Conservation (phyloP, 345 rosid genomes). For the Arabis hirsuta region DNA sequence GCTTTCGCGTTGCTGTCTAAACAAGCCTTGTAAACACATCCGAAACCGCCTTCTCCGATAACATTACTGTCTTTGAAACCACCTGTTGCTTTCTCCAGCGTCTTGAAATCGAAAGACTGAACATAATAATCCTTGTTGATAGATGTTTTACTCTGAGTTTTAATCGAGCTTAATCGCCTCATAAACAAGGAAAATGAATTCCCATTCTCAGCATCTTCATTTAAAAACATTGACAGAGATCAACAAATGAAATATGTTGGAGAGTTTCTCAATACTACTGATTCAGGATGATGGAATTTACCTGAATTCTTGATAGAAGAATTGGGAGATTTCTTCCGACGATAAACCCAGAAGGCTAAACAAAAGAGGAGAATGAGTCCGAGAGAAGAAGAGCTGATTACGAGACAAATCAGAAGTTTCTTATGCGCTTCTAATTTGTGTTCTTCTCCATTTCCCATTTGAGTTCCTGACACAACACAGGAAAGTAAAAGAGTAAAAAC, state of each 20-base stretch:
- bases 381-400: constrained; percentile 61
- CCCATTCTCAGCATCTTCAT: constrained; percentile 55
- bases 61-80: constrained; percentile 68
- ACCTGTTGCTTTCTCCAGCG: constrained; percentile 71
- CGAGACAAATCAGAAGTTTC: constrained; percentile 56
- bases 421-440: constrained; percentile 48
- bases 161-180: constrained; percentile 27
- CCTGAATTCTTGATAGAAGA: constrained; percentile 54
- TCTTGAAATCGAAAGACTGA: constrained; percentile 55
- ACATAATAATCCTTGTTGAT: constrained; percentile 48
- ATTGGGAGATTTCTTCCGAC: constrained; percentile 45
- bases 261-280: too few species aligned
- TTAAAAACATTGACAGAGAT: constrained; percentile 11
- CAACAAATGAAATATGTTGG: neutral
- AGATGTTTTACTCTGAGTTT: constrained; percentile 34
- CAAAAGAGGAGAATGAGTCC: constrained; percentile 17
- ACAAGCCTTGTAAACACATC: constrained; percentile 77
- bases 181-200: constrained; percentile 30
- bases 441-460: constrained; percentile 48
- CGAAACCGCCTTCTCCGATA: constrained; percentile 87
- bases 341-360: constrained; percentile 29
- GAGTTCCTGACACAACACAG: constrained; percentile 50
- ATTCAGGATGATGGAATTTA: neutral
- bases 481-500: neutral
- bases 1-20: constrained; percentile 54